These are phyloP conservation scores for Exophiala lecanii-corni DNA, from an alignment of 2,329 filamentous ascomycete species.

Conservation along the genomic window DNA sequence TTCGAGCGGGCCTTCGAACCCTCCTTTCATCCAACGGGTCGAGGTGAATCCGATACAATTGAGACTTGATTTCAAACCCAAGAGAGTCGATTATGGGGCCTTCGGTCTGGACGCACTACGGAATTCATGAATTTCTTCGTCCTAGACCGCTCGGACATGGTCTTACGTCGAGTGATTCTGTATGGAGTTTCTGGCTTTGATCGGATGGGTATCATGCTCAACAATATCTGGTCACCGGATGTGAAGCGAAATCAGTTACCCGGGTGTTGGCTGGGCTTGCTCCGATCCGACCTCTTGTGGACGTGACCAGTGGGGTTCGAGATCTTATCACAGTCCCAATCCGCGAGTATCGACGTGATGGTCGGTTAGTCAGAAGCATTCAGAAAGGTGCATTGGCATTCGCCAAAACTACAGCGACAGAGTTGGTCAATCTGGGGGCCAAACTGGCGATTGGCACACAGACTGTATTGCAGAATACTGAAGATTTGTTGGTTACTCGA, in stretches of 20 bases:
- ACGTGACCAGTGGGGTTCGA: constrained; percentile 79
- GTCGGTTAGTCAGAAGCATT: constrained; percentile 83
- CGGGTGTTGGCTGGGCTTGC: constrained; percentile 84
- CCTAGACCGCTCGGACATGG: constrained; percentile 81
- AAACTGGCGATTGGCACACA: constrained; percentile 94
- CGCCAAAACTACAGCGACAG: constrained; percentile 86
- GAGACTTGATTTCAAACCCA: constrained; percentile 94
- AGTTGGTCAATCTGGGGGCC: constrained; percentile 88
- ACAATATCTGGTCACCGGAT: constrained; percentile 95
- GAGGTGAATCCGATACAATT: constrained; percentile 81
- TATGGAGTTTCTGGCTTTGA: constrained; percentile 92
- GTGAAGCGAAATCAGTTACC: constrained; percentile 85
- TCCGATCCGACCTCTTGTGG: constrained; percentile 83
- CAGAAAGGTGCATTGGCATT: constrained; percentile 87
- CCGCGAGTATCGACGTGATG: constrained; percentile 89
- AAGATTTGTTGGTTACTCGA: constrained; percentile 62
- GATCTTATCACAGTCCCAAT: constrained; percentile 87
- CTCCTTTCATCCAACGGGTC: constrained; percentile 82
- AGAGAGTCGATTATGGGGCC: constrained; percentile 93
- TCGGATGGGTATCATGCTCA: constrained; percentile 79
- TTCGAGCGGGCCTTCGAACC: constrained; percentile 60
- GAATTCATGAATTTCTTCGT: constrained; percentile 99
- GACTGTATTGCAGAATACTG: constrained; percentile 82
- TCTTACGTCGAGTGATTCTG: constrained; percentile 81
- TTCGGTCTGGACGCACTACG: constrained; percentile 87